These are phyloP conservation scores for Gentiana dahurica DNA, from an alignment of 257 asterid species.

Conservation along the genomic window DNA sequence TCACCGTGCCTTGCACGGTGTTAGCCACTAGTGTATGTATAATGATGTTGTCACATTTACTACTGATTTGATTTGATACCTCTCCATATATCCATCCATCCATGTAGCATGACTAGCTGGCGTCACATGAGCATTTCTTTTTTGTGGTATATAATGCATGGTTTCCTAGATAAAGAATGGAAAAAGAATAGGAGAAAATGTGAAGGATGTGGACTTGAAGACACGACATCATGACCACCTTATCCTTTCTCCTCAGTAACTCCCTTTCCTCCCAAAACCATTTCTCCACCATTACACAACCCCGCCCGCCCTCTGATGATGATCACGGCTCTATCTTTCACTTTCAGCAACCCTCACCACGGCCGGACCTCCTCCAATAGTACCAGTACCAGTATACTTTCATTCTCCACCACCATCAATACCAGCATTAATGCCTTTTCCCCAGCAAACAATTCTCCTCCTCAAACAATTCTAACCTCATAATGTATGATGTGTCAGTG, in stretches of 20 bases:
- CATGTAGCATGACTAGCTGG: no score
- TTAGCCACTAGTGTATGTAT: no score
- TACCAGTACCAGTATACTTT: neutral
- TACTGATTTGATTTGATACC: no score
- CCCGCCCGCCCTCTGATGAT: constrained; percentile 3
- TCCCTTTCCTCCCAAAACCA: constrained; percentile 15
- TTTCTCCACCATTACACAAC: constrained; percentile 10
- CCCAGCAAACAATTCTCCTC: constrained; percentile 34
- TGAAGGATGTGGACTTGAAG: no score
- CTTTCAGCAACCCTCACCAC: constrained; percentile 5
- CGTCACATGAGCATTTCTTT: no score
- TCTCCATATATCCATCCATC: no score
- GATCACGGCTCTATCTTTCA: constrained; percentile 1
- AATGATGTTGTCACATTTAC: no score
- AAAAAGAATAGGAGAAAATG: no score
- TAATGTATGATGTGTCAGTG: no score
- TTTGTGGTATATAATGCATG: no score
- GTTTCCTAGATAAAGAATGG: neutral
- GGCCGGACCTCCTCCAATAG: neutral
- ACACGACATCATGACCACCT: constrained; percentile 7
- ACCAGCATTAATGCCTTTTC: constrained; percentile 29
- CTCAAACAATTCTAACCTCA: constrained; percentile 20
- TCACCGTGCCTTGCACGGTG: no score
- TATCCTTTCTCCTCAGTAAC: constrained; percentile 4
- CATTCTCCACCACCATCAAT: neutral